Evolutionary conservation across 2,329 filamentous ascomycete genomes (phyloP).

Genomic region (Fusarium sp.): DNA sequence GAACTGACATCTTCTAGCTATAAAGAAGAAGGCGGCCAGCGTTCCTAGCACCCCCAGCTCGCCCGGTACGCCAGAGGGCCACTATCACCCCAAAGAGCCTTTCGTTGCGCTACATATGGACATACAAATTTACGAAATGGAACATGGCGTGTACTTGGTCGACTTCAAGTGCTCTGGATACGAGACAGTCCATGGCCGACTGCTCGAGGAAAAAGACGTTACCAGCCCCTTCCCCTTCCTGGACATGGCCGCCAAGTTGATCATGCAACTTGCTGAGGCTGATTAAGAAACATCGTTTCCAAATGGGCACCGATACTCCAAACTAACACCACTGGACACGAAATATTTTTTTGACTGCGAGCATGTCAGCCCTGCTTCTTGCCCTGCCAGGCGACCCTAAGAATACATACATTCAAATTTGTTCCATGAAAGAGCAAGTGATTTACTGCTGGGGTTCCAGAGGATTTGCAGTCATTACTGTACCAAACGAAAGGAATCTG

Average conservation of each 20-base stretch:
- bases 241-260: conserved; percentile 90
- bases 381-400: neutral
- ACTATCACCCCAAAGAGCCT: conserved; percentile 64
- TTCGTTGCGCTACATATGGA: conserved; percentile 94
- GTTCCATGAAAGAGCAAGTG: neutral
- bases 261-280: conserved; percentile 90
- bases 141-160: conserved; percentile 91
- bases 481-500: neutral
- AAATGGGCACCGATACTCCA: neutral
- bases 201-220: conserved; percentile 91
- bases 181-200: conserved; percentile 79
- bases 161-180: conserved; percentile 99
- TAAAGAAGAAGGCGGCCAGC: conserved; percentile 41
- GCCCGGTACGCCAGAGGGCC: conserved; percentile 48
- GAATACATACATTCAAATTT: neutral
- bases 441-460: neutral
- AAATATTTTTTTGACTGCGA: neutral
- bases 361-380: neutral
- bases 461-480: neutral
- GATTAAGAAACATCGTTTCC: conserved; percentile 58
- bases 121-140: conserved; percentile 96
- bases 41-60: conserved; percentile 37
- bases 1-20: conserved; percentile 45
- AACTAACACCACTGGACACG: neutral
- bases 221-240: conserved; percentile 96